Evolutionary conservation across 1,139 yeast species (phyloP).

Genomic region (Protomyces inouyei): DNA sequence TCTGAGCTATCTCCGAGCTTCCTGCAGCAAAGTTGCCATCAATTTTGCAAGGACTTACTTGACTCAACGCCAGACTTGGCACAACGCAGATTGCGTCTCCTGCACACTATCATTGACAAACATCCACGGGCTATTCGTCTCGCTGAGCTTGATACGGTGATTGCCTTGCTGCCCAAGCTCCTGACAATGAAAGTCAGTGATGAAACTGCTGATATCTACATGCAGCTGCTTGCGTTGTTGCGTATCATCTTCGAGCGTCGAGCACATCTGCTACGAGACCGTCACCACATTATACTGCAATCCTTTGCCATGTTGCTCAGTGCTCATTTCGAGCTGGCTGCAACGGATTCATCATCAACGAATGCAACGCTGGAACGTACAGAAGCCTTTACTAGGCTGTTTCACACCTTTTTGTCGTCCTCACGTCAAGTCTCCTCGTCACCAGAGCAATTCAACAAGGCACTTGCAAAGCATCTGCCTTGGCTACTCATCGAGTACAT

Average conservation of each 20-base stretch:
- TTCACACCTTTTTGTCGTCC: slow-evolving; percentile 9
- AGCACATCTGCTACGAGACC: slow-evolving; percentile 8
- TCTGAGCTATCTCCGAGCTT: neutral
- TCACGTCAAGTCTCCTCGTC: neutral
- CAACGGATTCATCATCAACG: neutral
- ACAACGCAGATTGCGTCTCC: neutral
- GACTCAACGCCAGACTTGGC: neutral
- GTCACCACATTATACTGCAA: slow-evolving; percentile 9
- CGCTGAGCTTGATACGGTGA: neutral
- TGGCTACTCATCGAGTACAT: slow-evolving; percentile 22
- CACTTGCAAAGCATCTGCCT: slow-evolving; percentile 24
- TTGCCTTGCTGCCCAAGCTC: neutral
- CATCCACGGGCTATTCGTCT: neutral
- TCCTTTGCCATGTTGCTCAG: slow-evolving; percentile 6
- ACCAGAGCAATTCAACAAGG: slow-evolving; percentile 17
- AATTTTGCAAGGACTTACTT: neutral
- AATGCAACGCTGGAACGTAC: neutral
- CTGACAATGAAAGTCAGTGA: neutral
- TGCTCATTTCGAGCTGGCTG: neutral
- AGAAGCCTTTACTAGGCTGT: neutral
- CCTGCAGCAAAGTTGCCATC: neutral
- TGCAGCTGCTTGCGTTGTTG: neutral
- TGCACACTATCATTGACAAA: neutral
- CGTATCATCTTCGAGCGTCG: slow-evolving; percentile 9
- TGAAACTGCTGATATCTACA: neutral